Evolutionary conservation across 208 protist genomes (phyloP).

Genomic region (Leishmania amazonensis): DNA sequence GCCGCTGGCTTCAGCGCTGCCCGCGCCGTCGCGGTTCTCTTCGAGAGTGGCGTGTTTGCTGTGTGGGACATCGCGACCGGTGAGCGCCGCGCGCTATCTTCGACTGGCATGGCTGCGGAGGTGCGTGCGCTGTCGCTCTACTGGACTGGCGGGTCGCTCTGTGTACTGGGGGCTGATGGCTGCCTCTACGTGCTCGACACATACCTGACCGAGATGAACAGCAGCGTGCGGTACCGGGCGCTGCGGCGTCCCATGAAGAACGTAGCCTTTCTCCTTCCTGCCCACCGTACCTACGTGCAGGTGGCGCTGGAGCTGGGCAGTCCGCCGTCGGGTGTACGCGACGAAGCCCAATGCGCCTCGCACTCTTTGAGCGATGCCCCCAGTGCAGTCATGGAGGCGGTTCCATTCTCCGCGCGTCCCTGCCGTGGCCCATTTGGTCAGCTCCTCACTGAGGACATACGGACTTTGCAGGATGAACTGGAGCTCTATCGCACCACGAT

Average conservation of each 20-base stretch:
- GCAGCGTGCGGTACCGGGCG: slow-evolving; percentile 54
- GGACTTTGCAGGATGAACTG: slow-evolving; percentile 62
- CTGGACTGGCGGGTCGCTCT: slow-evolving; percentile 51
- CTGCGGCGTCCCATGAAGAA: slow-evolving; percentile 73
- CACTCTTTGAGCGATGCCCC: slow-evolving; percentile 9
- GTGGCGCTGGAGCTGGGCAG: slow-evolving; percentile 35
- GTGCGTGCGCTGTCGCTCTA: slow-evolving; percentile 38
- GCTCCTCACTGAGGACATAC: slow-evolving; percentile 52
- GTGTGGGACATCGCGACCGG: slow-evolving; percentile 64
- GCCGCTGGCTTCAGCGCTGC: background rate
- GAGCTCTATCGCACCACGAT: slow-evolving; percentile 79
- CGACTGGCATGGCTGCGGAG: slow-evolving; percentile 18
- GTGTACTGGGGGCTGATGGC: slow-evolving; percentile 57
- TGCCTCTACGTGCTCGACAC: slow-evolving; percentile 60
- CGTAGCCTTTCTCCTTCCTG: slow-evolving; percentile 71
- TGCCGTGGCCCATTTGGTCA: slow-evolving; percentile 85
- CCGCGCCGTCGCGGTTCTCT: slow-evolving; percentile 33
- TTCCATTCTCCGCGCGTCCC: slow-evolving; percentile 38
- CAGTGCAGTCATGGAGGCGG: slow-evolving; percentile 45
- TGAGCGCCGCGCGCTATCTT: slow-evolving; percentile 52
- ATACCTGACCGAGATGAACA: slow-evolving; percentile 60
- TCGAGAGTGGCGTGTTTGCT: slow-evolving; percentile 48
- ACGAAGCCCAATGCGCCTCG: background rate
- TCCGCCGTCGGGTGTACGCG: background rate
- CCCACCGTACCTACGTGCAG: slow-evolving; percentile 75